These are phyloP conservation scores for Geosmithia putterillii DNA, from an alignment of 2,329 filamentous ascomycete genomes.

Conservation along the genomic window DNA sequence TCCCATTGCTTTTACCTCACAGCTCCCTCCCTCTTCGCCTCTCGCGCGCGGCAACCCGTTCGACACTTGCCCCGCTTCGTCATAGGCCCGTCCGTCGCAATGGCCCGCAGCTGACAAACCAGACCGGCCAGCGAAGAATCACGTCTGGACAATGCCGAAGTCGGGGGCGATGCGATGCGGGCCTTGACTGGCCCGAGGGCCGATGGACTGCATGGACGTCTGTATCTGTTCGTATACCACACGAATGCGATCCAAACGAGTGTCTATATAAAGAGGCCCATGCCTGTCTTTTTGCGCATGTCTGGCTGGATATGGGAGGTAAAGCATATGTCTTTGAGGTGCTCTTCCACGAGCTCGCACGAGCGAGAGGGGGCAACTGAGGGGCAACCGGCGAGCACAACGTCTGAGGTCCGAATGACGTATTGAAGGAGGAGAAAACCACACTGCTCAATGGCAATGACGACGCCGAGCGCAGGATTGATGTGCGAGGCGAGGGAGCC, in stretches of 20 bases:
- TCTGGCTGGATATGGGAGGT: too few relatives aligned
- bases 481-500: too few relatives aligned
- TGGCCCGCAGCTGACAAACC: not conserved
- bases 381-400: not conserved
- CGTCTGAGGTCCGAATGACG: not conserved
- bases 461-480: not conserved
- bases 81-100: not conserved
- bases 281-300: too few relatives aligned
- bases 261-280: not conserved
- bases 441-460: not conserved
- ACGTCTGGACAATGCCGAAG: not conserved
- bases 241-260: too few relatives aligned
- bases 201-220: too few relatives aligned
- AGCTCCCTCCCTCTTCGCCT: not conserved
- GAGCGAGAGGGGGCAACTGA: not conserved
- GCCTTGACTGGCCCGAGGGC: not conserved
- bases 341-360: not conserved
- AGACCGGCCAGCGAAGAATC: not conserved
- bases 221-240: too few relatives aligned
- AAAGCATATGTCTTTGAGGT: too few relatives aligned
- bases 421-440: not conserved
- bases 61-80: conserved; percentile 2
- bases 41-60: not conserved
- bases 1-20: not conserved
- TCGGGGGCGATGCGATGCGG: too few relatives aligned